Percentiles rank a stretch among this genome's conserved stretches.
These are phyloP conservation scores for Globisporangium alternatum DNA, from an alignment of 352 stramenopile genomes.

Conservation along the genomic window DNA sequence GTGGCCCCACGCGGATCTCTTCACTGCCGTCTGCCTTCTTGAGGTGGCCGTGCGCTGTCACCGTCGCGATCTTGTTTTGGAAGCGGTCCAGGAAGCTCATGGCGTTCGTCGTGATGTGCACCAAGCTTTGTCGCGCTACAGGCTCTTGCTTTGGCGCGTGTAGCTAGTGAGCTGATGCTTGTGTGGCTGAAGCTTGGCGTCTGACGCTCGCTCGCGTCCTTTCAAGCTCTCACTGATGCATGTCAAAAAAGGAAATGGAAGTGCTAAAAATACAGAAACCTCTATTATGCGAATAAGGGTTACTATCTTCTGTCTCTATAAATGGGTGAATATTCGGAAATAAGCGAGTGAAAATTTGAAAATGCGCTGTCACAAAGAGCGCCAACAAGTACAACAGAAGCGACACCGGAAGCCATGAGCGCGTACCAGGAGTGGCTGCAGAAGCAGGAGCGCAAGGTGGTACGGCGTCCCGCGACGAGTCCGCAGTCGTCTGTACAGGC, in stretches of 20 bases:
- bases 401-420: slow-evolving; percentile 1
- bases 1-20: slow-evolving; percentile 70
- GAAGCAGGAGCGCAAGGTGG: slow-evolving; percentile 36
- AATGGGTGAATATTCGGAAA: neutral
- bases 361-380: neutral
- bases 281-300: neutral
- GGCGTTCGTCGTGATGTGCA: neutral
- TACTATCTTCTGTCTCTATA: neutral
- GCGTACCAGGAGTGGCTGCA: slow-evolving; percentile 44
- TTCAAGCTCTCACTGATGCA: neutral
- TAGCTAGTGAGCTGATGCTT: neutral
- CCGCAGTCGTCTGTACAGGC: neutral
- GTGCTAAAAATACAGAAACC: neutral
- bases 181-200: neutral
- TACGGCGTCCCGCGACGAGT: slow-evolving; percentile 6
- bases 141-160: neutral
- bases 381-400: slow-evolving; percentile 1
- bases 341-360: neutral
- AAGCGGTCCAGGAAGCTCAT: slow-evolving; percentile 87
- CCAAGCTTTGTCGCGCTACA: neutral
- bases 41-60: slow-evolving; percentile 74
- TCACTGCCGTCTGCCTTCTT: slow-evolving; percentile 79
- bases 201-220: neutral
- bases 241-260: neutral
- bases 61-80: slow-evolving; percentile 79